A percentile compares a stretch with the other conserved stretches of the same genome.
Conservation (phyloP, 2,329 filamentous ascomycete genomes). For the Cordyceps fumosorosea region DNA sequence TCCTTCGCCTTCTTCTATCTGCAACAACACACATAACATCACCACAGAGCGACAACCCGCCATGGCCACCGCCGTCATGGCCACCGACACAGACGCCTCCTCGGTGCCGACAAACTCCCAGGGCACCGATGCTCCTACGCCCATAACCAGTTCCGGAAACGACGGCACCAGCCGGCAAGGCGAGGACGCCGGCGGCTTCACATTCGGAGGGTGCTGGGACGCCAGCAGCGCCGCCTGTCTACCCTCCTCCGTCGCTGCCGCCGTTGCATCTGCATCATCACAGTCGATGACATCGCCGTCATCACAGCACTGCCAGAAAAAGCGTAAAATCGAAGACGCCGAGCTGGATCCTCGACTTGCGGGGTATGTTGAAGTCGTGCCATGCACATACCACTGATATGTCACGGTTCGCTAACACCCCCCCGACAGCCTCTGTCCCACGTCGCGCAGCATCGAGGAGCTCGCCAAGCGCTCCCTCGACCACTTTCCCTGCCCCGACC, state of each 20-base stretch:
- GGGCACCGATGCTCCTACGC: slow-evolving; percentile 11
- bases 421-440: slow-evolving; percentile 3
- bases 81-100: slow-evolving; percentile 12
- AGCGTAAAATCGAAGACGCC: slow-evolving; percentile 7
- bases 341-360: slow-evolving; percentile 4
- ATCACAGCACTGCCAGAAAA: slow-evolving; percentile 3
- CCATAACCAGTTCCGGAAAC: slow-evolving; percentile 10
- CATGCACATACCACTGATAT: neutral
- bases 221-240: neutral
- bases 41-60: neutral
- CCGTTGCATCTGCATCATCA: neutral
- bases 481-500: slow-evolving; percentile 35
- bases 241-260: neutral
- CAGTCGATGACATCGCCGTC: neutral
- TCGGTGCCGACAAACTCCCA: slow-evolving; percentile 11
- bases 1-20: no score
- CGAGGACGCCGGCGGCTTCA: neutral
- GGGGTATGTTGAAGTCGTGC: slow-evolving; percentile 1
- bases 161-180: slow-evolving; percentile 11
- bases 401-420: neutral
- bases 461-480: slow-evolving; percentile 31
- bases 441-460: slow-evolving; percentile 30
- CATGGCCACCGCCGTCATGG: slow-evolving; percentile 1
- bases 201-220: slow-evolving; percentile 12
- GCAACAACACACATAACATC: neutral